Percentiles rank a stretch among this genome's conserved stretches.
These are phyloP conservation scores for Neurospora sp. DNA, from an alignment of 495 filamentous ascomycete species.

Conservation along the genomic window DNA sequence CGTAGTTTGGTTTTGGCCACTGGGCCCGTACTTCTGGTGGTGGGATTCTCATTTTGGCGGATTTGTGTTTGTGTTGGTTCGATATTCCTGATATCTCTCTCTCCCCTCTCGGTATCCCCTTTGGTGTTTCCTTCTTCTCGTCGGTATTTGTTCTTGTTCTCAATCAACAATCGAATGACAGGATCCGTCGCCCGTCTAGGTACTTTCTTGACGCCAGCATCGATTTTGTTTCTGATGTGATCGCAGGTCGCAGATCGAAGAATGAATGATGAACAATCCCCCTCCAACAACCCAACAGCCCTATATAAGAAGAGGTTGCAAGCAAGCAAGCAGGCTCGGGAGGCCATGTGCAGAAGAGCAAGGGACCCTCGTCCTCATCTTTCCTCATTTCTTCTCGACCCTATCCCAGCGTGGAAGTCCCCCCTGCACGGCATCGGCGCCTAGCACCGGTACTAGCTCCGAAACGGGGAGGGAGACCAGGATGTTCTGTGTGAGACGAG, in stretches of 20 bases:
- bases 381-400: no score
- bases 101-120: background rate
- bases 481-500: no score
- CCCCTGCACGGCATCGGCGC: no score
- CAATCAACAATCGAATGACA: background rate
- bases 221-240: background rate
- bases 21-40: conserved; percentile 30
- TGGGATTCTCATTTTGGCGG: conserved; percentile 33
- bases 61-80: background rate
- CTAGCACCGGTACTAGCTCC: no score
- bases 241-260: background rate
- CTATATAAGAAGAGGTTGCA: no score
- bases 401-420: no score
- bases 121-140: background rate
- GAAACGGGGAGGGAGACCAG: no score
- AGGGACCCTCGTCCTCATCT: no score
- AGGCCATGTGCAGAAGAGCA: no score
- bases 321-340: no score
- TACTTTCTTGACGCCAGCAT: background rate
- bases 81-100: background rate
- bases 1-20: conserved; percentile 49
- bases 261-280: no score
- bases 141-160: background rate
- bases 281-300: no score
- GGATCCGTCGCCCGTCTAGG: background rate